Base-by-base conservation (phyloP, 257 asterid genomes). In the Anisodus tanguticus region DNA sequence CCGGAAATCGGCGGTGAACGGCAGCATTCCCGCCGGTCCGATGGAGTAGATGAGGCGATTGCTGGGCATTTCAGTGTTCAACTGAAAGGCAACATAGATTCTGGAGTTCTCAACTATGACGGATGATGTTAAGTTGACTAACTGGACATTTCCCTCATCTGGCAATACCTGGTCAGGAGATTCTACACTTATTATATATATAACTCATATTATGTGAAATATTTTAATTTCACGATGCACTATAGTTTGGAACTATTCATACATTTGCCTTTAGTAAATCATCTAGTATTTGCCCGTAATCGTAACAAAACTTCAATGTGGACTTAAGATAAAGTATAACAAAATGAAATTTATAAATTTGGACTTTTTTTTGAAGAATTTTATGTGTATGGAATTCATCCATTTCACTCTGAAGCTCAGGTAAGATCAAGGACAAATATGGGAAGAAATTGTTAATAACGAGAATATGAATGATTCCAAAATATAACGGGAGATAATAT, bases 31-130 rank as follows among this genome's bases (percentile, higher is more conserved):
- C 0, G 22, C 0, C 11, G 84, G 95, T 4, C 99, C 98, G 2
- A 93, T 87, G 43, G 97, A 86, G 87, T 93, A 97, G 39, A 97
- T 60, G 66, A 97, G 87, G n/a, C 81, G 88, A 10, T 86, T 58
- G 57, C 49, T 51, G 47, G 98, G 99, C 35, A 5, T 82, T 6
- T 54, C 87, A 55, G 83, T 83, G 45, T 57, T 80, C 85, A 95
- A 35, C 84, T 91, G 98, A 83, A 95, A 97, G 3, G 89, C 90
- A 83, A 97, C 83, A 82, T 90, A 90, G 59, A 97, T 85, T 15
- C 83, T 89, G 51, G 88, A 82, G 3, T 92, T 84, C n/a, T 81
- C 86, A 10, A 85, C 4, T 3, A 58, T 11, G 45, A 91, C 51
- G 1, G 94, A 81, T 1, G 93, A 85, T 55, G 93, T 97, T 0